Conservation (phyloP, 331 rosid species). For the Stylosanthes scabra region DNA sequence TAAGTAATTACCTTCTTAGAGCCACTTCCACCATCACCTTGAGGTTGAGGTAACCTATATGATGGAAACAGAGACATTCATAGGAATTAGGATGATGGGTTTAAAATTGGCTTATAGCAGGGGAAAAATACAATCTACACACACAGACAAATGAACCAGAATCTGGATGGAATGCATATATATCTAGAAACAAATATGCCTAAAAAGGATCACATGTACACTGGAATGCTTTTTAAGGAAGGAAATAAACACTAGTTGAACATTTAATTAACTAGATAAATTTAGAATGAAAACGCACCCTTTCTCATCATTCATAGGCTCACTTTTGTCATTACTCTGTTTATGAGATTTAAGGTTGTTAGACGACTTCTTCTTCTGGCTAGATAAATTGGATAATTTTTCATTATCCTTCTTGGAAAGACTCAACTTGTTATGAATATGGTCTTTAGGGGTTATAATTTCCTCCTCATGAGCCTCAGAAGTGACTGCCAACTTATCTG, state of each 20-base stretch:
- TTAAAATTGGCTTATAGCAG: conserved; percentile 23
- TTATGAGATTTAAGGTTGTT: conserved; percentile 37
- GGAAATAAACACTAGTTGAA: neutral
- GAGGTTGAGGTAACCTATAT: conserved; percentile 60
- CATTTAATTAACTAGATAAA: conserved; percentile 26
- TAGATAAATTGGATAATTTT: conserved; percentile 46
- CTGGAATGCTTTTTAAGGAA: conserved; percentile 25
- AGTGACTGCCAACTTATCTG: conserved; percentile 48
- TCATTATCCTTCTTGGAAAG: conserved; percentile 46
- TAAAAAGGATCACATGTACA: conserved; percentile 19
- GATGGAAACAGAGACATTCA: conserved; percentile 6
- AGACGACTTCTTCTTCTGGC: conserved; percentile 45
- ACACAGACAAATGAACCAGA: conserved; percentile 12
- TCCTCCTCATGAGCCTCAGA: conserved; percentile 42
- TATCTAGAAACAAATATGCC: conserved; percentile 22
- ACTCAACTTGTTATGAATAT: conserved; percentile 42
- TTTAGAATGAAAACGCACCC: conserved; percentile 51
- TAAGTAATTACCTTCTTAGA: conserved; percentile 62
- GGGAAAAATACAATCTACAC: conserved; percentile 20
- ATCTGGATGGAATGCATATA: conserved; percentile 7
- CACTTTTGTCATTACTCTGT: conserved; percentile 44
- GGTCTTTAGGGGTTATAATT: conserved; percentile 46
- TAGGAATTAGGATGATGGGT: neutral
- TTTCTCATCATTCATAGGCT: conserved; percentile 40
- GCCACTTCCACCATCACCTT: conserved; percentile 55